phyloP scores from a whole-genome alignment of 176 grass and related monocot genomes.

The Zea luxurians region DNA sequence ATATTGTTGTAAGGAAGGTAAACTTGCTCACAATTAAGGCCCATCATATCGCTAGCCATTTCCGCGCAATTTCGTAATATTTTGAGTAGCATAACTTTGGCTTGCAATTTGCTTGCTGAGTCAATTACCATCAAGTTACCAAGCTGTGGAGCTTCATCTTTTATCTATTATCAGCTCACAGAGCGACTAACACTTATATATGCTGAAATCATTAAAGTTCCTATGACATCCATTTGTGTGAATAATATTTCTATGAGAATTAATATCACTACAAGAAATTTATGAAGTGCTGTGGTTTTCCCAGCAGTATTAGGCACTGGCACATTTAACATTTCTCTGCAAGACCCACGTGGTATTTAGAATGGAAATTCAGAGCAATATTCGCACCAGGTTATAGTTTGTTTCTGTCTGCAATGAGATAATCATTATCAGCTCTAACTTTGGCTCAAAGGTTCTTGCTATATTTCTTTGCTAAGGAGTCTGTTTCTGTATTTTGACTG shows the following conservation, averaged over 20 bases:
- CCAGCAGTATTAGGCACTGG: slow-evolving; percentile 10
- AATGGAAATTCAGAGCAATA: slow-evolving; percentile 16
- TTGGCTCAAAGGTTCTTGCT: slow-evolving; percentile 18
- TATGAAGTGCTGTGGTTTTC: slow-evolving; percentile 8
- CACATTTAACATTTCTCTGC: not conserved
- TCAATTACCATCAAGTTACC: slow-evolving; percentile 18
- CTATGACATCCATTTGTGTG: slow-evolving; percentile 12
- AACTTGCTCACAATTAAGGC: not conserved
- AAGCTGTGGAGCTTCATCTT: slow-evolving; percentile 12
- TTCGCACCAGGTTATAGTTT: not conserved
- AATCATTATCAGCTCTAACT: slow-evolving; percentile 14
- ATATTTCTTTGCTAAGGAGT: slow-evolving; percentile 8
- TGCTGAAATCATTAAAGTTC: not conserved
- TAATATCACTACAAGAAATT: not conserved
- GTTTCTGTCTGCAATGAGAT: slow-evolving; percentile 15
- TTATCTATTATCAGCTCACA: slow-evolving; percentile 7
- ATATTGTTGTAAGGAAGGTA: not conserved
- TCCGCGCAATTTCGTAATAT: not conserved
- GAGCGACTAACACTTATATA: not conserved
- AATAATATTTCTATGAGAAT: slow-evolving; percentile 32
- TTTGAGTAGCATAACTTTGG: slow-evolving; percentile 24
- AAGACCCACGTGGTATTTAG: slow-evolving; percentile 10
- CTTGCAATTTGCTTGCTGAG: not conserved
- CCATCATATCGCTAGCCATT: not conserved
- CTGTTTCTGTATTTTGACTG: slow-evolving; percentile 13